Evolutionary conservation across 2,329 filamentous ascomycete genomes (phyloP).

Genomic region (Colletotrichum sojae): DNA sequence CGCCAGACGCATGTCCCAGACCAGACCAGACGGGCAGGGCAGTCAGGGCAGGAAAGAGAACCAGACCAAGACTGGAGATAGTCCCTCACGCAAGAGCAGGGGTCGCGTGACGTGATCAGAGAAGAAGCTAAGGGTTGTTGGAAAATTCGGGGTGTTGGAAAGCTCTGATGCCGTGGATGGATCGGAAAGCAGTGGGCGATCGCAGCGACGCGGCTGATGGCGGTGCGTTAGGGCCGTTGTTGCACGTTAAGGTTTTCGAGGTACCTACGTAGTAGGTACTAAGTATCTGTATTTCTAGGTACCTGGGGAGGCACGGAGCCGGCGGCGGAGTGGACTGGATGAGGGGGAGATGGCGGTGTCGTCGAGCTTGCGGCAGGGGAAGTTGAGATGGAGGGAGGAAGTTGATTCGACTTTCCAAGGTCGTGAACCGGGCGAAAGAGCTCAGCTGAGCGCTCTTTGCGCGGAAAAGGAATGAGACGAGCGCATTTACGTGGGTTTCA

Average conservation of each 20-base stretch:
- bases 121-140: conserved; percentile 18
- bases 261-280: too few species aligned
- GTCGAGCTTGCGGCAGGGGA: not conserved
- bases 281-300: too few species aligned
- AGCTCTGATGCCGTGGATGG: not conserved
- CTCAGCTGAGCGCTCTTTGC: not conserved
- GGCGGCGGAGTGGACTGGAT: not conserved
- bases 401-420: not conserved
- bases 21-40: not conserved
- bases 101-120: conserved; percentile 48
- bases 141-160: conserved; percentile 2
- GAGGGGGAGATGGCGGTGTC: not conserved
- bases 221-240: conserved; percentile 29
- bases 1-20: conserved; percentile 19
- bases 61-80: not conserved
- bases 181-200: conserved; percentile 13
- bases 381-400: not conserved
- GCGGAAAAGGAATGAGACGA: conserved; percentile 2
- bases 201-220: conserved; percentile 19
- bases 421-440: conserved; percentile 6
- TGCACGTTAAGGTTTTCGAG: not conserved
- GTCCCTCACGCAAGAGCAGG: conserved; percentile 36
- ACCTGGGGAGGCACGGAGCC: too few species aligned
- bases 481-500: conserved; percentile 19
- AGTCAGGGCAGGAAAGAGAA: not conserved